Base-by-base conservation (phyloP, 495 filamentous ascomycete genomes). In the Hypoxylon perforatum region DNA sequence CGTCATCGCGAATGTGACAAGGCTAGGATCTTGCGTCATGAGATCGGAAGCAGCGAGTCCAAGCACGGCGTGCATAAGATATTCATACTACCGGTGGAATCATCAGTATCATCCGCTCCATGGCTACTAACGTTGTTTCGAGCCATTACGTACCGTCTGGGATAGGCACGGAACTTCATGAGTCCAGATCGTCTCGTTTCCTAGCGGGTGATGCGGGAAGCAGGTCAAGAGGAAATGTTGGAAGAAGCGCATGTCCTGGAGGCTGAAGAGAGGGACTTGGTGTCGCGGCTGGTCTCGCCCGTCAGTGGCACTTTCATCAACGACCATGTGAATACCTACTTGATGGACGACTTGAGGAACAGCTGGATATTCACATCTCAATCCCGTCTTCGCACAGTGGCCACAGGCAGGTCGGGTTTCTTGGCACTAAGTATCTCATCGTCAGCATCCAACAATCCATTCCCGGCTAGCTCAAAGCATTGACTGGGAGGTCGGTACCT, bases 201-300 rank as follows among this genome's bases (percentile, higher is more conserved):
- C 85, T 47, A 88, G 72, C 0, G 87, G 87, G 28, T 88, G 83
- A 73, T 87, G 82, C 4, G 87, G 87, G 58, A 85, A 83, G 55
- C 85, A 87, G 8, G 70, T 74, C 17, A 82, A 58, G 19, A 89
- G 74, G 54, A 90, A 88, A 62, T 88, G 84, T 72, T 90, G 85
- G 72, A 88, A 88, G 64, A 88, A 83, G 49, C 86, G 81, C 73
- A 89, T 84, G 71, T 89, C 86, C 18, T 84, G 77, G 15, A 82
- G 74, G 35, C 78, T 83, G 71, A 87, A 87, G 0, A 83, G 65
- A 17, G 82, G 81, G 25, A 79, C 68, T 19, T 78, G 77, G 39
- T 79, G 71, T 25, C 77, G 76, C 0, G 80, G 80, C 76, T 82
- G 58, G 22, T 39, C 1, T 30, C 54, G n/a, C 14, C n/a, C 15